Conservation (phyloP, 2,329 filamentous ascomycete species). For the Onygenales sp. region DNA sequence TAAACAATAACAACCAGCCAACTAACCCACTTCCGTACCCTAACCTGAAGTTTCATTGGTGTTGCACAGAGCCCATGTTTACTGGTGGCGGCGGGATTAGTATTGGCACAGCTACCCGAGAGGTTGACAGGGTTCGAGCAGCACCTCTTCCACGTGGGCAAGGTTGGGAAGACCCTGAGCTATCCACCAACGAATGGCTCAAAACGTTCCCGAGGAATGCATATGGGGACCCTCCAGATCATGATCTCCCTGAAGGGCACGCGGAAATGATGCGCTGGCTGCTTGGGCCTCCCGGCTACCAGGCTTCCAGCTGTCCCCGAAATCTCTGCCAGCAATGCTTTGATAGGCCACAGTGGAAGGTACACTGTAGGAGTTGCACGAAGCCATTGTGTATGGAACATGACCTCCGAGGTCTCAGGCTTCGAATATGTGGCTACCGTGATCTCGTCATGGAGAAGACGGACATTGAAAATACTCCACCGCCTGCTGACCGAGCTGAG, state of each 20-base stretch:
- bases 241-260: slow-evolving; percentile 30
- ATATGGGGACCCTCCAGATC: slow-evolving; percentile 32
- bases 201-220: slow-evolving; percentile 31
- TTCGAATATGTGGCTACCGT: slow-evolving; percentile 49
- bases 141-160: slow-evolving; percentile 46
- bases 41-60: slow-evolving; percentile 49
- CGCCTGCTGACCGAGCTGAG: background rate
- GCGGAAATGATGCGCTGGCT: slow-evolving; percentile 38
- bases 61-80: slow-evolving; percentile 51
- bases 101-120: slow-evolving; percentile 44
- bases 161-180: slow-evolving; percentile 49
- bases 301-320: slow-evolving; percentile 42
- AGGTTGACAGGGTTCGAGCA: slow-evolving; percentile 47
- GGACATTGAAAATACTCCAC: slow-evolving; percentile 24
- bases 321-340: slow-evolving; percentile 51
- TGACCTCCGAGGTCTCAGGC: slow-evolving; percentile 46
- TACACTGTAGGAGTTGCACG: slow-evolving; percentile 49
- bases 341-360: slow-evolving; percentile 49
- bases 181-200: slow-evolving; percentile 31
- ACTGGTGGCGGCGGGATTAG: slow-evolving; percentile 52
- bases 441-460: slow-evolving; percentile 44
- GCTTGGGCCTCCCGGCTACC: slow-evolving; percentile 37
- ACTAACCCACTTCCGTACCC: slow-evolving; percentile 32
- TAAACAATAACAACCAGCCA: slow-evolving; percentile 19
- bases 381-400: slow-evolving; percentile 51